Evolutionary conservation across 768 basidiomycete genomes (phyloP).

Genomic region (Lactarius akahatsu): DNA sequence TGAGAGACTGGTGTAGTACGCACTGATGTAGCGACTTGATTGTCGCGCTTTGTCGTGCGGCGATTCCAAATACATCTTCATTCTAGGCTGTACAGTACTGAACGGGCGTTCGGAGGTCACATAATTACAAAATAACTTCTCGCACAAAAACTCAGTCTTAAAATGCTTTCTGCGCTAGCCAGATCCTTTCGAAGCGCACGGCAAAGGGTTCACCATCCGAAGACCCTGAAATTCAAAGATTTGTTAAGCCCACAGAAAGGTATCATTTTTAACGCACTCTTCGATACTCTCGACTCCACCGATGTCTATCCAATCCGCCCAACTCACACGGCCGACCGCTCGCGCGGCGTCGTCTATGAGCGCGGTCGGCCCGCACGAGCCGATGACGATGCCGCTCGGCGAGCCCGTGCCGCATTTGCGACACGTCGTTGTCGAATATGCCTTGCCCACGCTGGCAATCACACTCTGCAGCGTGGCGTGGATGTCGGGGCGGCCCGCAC

Average conservation of each 20-base stretch:
- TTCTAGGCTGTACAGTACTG: too few species aligned
- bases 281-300: conserved; percentile 30
- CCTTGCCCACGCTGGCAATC: conserved; percentile 30
- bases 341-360: conserved; percentile 42
- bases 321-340: conserved; percentile 38
- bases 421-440: conserved; percentile 24
- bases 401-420: conserved; percentile 12
- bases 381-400: conserved; percentile 40
- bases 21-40: too few species aligned
- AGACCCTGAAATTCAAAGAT: not conserved
- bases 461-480: conserved; percentile 29
- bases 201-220: not conserved
- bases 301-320: conserved; percentile 31
- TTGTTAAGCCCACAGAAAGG: not conserved
- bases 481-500: conserved; percentile 34
- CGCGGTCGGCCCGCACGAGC: conserved; percentile 43
- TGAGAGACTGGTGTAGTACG: too few species aligned
- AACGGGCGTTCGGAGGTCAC: too few species aligned
- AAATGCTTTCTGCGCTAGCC: too few species aligned
- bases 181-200: too few species aligned
- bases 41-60: too few species aligned
- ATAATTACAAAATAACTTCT: too few species aligned
- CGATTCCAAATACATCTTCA: too few species aligned
- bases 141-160: too few species aligned
- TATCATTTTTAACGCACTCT: conserved; percentile 19